Base-by-base conservation (phyloP, 2,329 filamentous ascomycete species). In the Cryphonectria japonica region DNA sequence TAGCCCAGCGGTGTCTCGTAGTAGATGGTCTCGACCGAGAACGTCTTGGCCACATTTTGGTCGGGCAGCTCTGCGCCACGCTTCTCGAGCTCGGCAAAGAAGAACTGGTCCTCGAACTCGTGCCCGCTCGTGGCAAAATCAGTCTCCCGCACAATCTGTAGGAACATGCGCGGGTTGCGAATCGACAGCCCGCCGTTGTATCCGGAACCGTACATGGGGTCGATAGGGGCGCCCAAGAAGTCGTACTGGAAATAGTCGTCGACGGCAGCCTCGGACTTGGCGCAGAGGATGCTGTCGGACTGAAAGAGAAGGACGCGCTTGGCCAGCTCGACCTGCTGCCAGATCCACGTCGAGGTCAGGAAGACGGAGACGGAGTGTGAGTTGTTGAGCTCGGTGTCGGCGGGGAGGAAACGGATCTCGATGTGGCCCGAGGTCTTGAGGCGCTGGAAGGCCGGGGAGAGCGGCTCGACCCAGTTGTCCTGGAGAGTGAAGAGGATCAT, bases 401-500 rank as follows among this genome's bases (percentile, higher is more conserved):
- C 74, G 0, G 80, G 81, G 1, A 84, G 63, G 78, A 77, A 71
- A 70, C 79, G 78, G 63, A 83, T 76, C 70, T 80, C 76, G 69
- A 83, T 76, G 29, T 74, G 72, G 32, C 77, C 76, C 7, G 76
- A 73, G 34, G 76, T 73, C 6, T 82, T 63, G 37, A 79, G 78
- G 16, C 79, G 80, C 14, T 76, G 75, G 61, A 82, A 78, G 6
- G 79, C 73, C 0, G 78, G 76, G 4, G 80, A 81, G 19, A 52
- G 66, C 2, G 74, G 75, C 34, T 75, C 67, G 4, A 73, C 32
- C 66, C 75, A 76, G 26, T 71, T 76, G 63, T 76, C 74, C 13
- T 76, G 72, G 1, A 78, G 76, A 0, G 82, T 83, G 69, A 81
- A 83, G 63, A 83, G 78, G 26, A 83, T 75, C 41, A 84, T 78